These are phyloP conservation scores for Ogataea degrootiae DNA, from an alignment of 805 yeast species.

Conservation along the genomic window DNA sequence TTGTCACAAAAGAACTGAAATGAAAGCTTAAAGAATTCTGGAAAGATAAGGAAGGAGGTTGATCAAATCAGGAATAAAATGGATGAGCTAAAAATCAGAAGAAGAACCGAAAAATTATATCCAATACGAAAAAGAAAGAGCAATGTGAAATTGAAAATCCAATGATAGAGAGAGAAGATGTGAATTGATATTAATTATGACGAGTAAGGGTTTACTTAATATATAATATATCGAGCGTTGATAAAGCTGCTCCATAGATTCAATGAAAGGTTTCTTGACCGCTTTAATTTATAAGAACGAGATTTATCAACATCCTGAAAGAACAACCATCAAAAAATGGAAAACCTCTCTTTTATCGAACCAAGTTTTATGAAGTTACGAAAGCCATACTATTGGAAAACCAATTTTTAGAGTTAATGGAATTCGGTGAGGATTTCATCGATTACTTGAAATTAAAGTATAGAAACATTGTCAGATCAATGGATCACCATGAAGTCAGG, in stretches of 20 bases:
- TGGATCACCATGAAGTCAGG: slow-evolving; percentile 12
- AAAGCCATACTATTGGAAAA: slow-evolving; percentile 1
- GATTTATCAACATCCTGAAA: slow-evolving; percentile 14
- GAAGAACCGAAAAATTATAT: not conserved
- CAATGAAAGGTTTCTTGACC: slow-evolving; percentile 7
- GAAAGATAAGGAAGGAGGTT: not conserved
- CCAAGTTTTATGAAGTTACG: slow-evolving; percentile 13
- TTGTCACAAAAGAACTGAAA: not conserved
- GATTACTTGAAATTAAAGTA: slow-evolving; percentile 40
- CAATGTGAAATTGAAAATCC: not conserved
- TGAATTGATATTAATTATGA: slow-evolving; percentile 1
- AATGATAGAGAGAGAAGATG: not conserved
- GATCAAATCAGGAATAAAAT: not conserved
- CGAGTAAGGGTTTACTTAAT: not conserved
- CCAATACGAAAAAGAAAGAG: not conserved
- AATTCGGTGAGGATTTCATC: slow-evolving; percentile 31
- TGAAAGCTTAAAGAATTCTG: too few species aligned
- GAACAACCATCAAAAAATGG: slow-evolving; percentile 14
- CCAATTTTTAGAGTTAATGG: slow-evolving; percentile 1
- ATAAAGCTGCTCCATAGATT: slow-evolving; percentile 6
- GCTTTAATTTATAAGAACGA: slow-evolving; percentile 7
- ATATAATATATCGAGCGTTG: slow-evolving; percentile 3
- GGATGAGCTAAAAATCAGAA: not conserved
- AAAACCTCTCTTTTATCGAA: slow-evolving; percentile 20
- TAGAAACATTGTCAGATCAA: slow-evolving; percentile 32